Evolutionary conservation across 164 flowering plant genomes (phyloP), one percentile per base, ranked within the genome.

Genomic region (Brasenia schreberi): DNA sequence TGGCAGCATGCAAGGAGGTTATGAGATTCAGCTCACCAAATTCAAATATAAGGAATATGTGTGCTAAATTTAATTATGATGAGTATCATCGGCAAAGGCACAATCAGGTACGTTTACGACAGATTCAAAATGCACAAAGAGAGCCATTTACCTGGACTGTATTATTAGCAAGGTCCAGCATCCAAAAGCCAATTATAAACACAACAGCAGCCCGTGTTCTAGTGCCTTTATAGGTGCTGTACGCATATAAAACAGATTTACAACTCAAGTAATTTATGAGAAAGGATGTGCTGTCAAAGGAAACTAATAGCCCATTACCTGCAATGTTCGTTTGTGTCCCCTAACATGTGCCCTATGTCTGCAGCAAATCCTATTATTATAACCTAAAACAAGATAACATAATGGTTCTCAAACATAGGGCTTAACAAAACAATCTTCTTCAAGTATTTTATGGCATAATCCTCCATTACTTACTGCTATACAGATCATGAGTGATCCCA

Each of bases 141-240:
- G 61, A 77, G 14, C 67, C 66, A 63, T 74, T 73, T 67, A 90
- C 99, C 85, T 95, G 99, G 62, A 95, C 99, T 18, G 97, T 95
- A 72, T 95, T 95, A 73, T 95, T 95, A 19, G 99, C 97, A 78
- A 95, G 96, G 82, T 95, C 99, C 69, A 95, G 85, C 96, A 95
- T 78, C 99, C 99, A 95, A 73, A 95, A 95, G 19, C 99, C 99
- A 76, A 92, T 74, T 64, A 95, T 70, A 70, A 92, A 89, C 18
- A 88, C 80, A 72, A 92, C 19, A 43, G 99, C 96, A 60, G 99
- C 99, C 80, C 87, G 79, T 52, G 86, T 77, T 64, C 99, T 87
- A 44, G 97, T 95, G 44, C 99, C 99, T 81, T 87, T 92, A 69
- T 73, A 95, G 43, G 80, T 83, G 16, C 99, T 95, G 87, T 79